Evolutionary conservation across 352 stramenopile species (phyloP).

Genomic region (Labyrinthula sp.): DNA sequence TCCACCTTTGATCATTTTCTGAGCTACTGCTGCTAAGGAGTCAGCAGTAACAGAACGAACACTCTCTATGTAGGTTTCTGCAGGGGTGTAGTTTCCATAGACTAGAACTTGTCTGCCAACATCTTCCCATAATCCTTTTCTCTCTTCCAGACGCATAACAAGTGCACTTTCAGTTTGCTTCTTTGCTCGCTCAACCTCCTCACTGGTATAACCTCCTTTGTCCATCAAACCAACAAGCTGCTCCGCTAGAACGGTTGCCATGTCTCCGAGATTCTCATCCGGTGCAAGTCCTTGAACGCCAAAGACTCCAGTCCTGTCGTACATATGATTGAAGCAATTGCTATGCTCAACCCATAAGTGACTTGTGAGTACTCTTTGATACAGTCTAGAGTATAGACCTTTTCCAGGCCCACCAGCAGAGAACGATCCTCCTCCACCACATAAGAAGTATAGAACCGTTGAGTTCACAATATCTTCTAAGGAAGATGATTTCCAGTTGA

Average conservation of each 20-base stretch:
- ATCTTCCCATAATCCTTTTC: conserved; percentile 94
- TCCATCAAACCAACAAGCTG: conserved; percentile 64
- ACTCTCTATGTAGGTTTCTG: too few relatives aligned
- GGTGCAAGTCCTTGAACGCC: conserved; percentile 69
- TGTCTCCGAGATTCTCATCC: conserved; percentile 59
- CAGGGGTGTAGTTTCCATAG: conserved; percentile 70
- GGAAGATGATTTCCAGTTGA: conserved; percentile 89
- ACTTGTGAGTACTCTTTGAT: conserved; percentile 86
- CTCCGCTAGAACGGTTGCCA: conserved; percentile 70
- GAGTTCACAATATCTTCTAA: conserved; percentile 70
- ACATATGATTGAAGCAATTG: conserved; percentile 84
- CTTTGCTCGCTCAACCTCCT: conserved; percentile 75
- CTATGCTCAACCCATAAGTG: conserved; percentile 92
- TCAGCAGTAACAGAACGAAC: too few relatives aligned
- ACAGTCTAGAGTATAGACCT: conserved; percentile 97
- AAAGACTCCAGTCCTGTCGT: conserved; percentile 74
- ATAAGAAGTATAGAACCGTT: conserved; percentile 86
- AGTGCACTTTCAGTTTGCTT: conserved; percentile 98
- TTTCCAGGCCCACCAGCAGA: conserved; percentile 93
- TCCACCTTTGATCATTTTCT: too few relatives aligned
- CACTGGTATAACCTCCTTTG: conserved; percentile 39
- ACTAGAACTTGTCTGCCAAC: conserved; percentile 90
- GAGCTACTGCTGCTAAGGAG: too few relatives aligned
- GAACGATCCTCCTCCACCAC: conserved; percentile 91
- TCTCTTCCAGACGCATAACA: conserved; percentile 92